These are phyloP conservation scores for Prunus salicina DNA, from an alignment of 306 rosid species.

Conservation along the genomic window DNA sequence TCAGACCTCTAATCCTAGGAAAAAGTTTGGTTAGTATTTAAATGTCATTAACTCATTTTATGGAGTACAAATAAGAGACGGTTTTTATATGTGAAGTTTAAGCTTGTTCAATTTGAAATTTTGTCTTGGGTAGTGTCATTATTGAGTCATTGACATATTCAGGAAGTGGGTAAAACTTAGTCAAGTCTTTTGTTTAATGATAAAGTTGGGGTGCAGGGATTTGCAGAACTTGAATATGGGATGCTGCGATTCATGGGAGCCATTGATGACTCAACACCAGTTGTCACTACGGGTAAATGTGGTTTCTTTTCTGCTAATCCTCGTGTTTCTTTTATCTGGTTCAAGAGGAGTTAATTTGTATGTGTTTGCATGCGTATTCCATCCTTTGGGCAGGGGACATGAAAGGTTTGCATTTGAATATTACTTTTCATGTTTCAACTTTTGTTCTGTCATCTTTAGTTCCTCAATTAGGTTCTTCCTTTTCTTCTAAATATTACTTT, in stretches of 20 bases:
- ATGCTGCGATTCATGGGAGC: conserved; percentile 88
- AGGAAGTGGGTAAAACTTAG: neutral
- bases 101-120: neutral
- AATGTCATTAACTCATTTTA: neutral
- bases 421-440: neutral
- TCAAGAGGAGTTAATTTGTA: neutral
- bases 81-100: neutral
- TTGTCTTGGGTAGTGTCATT: neutral
- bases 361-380: neutral
- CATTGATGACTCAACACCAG: conserved; percentile 71
- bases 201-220: conserved; percentile 54
- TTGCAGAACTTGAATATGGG: conserved; percentile 93
- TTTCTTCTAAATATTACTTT: neutral
- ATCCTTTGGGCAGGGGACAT: neutral
- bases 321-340: neutral
- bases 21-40: neutral
- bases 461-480: too few relatives aligned
- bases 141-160: neutral
- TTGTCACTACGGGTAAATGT: conserved; percentile 72
- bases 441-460: neutral
- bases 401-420: neutral
- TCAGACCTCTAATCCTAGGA: neutral
- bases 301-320: conserved; percentile 1
- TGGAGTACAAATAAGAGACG: neutral
- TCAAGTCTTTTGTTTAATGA: neutral